Percentiles rank a stretch among this genome's conserved stretches.
phyloP scores from a whole-genome alignment of 164 flowering plant genomes.

The Vitis rupestris region DNA sequence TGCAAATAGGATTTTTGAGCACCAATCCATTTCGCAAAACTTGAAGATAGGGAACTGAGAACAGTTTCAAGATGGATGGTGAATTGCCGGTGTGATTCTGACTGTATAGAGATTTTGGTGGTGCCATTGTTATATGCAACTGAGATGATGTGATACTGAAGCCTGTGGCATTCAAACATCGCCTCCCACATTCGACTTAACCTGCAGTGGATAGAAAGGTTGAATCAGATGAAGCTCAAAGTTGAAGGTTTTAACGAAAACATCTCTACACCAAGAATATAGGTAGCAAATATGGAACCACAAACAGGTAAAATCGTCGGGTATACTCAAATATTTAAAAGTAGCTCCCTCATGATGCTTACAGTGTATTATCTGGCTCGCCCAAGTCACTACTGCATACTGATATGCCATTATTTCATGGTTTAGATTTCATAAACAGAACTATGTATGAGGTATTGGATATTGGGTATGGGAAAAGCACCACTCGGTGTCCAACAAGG shows the following conservation, averaged over 20 bases:
- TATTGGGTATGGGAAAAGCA: no score
- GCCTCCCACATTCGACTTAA: conserved; percentile 88
- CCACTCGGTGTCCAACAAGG: no score
- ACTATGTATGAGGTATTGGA: no score
- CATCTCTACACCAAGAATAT: background rate
- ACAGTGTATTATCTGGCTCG: no score
- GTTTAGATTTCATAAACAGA: no score
- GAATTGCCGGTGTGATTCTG: conserved; percentile 67
- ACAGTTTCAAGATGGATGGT: conserved; percentile 57
- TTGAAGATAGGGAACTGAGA: conserved; percentile 47
- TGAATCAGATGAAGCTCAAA: background rate
- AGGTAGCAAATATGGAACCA: background rate
- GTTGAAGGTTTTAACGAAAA: background rate
- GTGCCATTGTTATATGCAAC: conserved; percentile 39
- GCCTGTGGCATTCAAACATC: conserved; percentile 82
- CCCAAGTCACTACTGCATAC: no score
- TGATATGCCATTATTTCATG: no score
- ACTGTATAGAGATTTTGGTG: conserved; percentile 41
- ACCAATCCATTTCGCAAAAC: conserved; percentile 71
- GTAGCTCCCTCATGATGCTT: no score
- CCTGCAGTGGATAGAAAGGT: conserved; percentile 39
- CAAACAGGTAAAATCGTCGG: background rate
- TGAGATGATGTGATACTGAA: conserved; percentile 62
- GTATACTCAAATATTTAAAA: no score
- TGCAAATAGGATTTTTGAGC: conserved; percentile 69